phyloP scores from a whole-genome alignment of 768 basidiomycete species.

The Mycena amicta region DNA sequence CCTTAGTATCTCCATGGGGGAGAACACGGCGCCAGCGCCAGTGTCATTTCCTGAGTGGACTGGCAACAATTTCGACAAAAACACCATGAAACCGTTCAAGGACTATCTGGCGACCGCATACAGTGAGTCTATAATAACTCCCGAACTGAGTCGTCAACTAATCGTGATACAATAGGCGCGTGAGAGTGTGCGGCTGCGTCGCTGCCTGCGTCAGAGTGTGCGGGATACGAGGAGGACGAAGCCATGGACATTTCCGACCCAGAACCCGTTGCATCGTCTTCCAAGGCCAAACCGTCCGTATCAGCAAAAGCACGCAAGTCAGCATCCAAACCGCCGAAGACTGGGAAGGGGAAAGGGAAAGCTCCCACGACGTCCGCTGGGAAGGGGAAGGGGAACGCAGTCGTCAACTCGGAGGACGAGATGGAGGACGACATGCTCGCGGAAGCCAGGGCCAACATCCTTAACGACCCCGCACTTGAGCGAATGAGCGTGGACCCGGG shows the following conservation, averaged over 20 bases:
- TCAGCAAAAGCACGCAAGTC: too few species aligned
- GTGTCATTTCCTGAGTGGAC: background rate
- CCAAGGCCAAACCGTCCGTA: background rate
- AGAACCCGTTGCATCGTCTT: background rate
- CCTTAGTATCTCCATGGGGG: background rate
- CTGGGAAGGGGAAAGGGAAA: background rate
- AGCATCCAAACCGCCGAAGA: background rate
- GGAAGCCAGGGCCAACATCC: background rate
- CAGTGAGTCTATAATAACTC: background rate
- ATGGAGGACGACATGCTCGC: too few species aligned
- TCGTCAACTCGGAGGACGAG: background rate
- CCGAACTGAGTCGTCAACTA: background rate
- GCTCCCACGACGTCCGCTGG: too few species aligned
- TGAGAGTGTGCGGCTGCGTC: background rate
- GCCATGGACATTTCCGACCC: background rate
- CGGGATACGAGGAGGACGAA: background rate
- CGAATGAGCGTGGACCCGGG: background rate
- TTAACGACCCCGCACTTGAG: background rate
- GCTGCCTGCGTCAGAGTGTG: background rate
- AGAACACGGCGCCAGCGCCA: background rate
- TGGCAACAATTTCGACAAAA: background rate
- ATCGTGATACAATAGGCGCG: background rate
- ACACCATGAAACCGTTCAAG: background rate
- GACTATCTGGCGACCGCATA: background rate
- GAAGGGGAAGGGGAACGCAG: background rate